A percentile compares a stretch with the other conserved stretches of the same genome.
Evolutionary conservation across 2,329 filamentous ascomycete species (phyloP).

Genomic region (Aureobasidium musti): DNA sequence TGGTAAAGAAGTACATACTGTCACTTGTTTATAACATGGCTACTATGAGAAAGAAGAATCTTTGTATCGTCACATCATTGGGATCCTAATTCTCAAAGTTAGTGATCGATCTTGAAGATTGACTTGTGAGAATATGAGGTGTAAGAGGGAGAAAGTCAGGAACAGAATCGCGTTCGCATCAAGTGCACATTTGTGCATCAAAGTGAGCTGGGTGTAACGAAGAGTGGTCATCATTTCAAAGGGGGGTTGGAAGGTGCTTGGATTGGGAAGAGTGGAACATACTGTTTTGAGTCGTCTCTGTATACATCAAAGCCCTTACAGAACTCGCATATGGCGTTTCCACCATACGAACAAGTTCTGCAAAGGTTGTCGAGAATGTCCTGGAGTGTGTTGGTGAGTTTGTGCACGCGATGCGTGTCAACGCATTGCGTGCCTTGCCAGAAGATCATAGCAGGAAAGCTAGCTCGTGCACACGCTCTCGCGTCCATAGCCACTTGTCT

Average conservation of each 20-base stretch:
- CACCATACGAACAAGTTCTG: not conserved
- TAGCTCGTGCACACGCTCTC: slow-evolving; percentile 17
- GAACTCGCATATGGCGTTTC: not conserved
- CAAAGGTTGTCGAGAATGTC: not conserved
- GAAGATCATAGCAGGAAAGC: slow-evolving; percentile 21
- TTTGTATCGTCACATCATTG: not conserved
- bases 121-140: not conserved
- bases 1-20: not conserved
- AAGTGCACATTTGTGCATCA: slow-evolving; percentile 77
- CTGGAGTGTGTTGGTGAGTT: not conserved
- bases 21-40: not conserved
- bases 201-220: slow-evolving; percentile 99
- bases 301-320: not conserved
- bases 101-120: not conserved
- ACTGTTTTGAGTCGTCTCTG: not conserved
- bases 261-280: slow-evolving; percentile 28
- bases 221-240: slow-evolving; percentile 76
- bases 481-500: slow-evolving; percentile 22
- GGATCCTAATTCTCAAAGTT: not conserved
- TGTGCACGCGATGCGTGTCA: not conserved
- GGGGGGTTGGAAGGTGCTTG: not conserved
- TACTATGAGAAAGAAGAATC: not conserved
- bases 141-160: slow-evolving; percentile 13
- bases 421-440: not conserved
- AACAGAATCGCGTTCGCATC: slow-evolving; percentile 75